phyloP scores from a whole-genome alignment of 164 flowering plant genomes.

The Tetrastigma voinierianum region DNA sequence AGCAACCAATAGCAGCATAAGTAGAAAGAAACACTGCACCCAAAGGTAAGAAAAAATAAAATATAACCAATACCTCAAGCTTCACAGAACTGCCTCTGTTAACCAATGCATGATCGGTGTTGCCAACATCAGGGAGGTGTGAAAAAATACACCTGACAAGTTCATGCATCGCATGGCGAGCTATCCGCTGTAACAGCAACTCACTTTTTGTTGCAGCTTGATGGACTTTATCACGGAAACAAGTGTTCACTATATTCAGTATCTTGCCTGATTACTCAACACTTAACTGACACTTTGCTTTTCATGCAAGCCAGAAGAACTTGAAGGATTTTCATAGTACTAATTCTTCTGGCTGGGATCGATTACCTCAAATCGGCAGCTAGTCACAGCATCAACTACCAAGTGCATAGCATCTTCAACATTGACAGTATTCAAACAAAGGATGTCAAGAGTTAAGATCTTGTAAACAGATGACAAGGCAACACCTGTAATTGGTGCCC shows the following conservation, averaged over 20 bases:
- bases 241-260: slow-evolving; percentile 69
- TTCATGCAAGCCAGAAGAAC: slow-evolving; percentile 73
- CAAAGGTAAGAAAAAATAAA: background rate
- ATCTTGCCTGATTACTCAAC: slow-evolving; percentile 63
- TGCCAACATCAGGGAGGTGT: slow-evolving; percentile 50
- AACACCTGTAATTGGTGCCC: slow-evolving; percentile 72
- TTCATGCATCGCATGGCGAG: slow-evolving; percentile 70
- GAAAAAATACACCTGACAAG: slow-evolving; percentile 59
- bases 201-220: slow-evolving; percentile 67
- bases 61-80: slow-evolving; percentile 38
- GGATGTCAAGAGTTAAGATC: slow-evolving; percentile 52
- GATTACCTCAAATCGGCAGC: slow-evolving; percentile 73
- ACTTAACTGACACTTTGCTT: slow-evolving; percentile 53
- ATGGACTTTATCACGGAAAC: slow-evolving; percentile 68
- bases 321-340: slow-evolving; percentile 75
- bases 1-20: background rate
- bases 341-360: slow-evolving; percentile 77
- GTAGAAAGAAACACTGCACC: background rate
- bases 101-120: slow-evolving; percentile 25
- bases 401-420: slow-evolving; percentile 59
- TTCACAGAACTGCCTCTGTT: slow-evolving; percentile 29
- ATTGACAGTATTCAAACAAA: slow-evolving; percentile 44
- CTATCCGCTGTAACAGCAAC: slow-evolving; percentile 58
- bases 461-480: slow-evolving; percentile 69
- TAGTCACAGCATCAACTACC: slow-evolving; percentile 67